A percentile compares a stretch with the other conserved stretches of the same genome.
Evolutionary conservation across 2,329 filamentous ascomycete genomes (phyloP).

Genomic region (Lecanicillium sp.): DNA sequence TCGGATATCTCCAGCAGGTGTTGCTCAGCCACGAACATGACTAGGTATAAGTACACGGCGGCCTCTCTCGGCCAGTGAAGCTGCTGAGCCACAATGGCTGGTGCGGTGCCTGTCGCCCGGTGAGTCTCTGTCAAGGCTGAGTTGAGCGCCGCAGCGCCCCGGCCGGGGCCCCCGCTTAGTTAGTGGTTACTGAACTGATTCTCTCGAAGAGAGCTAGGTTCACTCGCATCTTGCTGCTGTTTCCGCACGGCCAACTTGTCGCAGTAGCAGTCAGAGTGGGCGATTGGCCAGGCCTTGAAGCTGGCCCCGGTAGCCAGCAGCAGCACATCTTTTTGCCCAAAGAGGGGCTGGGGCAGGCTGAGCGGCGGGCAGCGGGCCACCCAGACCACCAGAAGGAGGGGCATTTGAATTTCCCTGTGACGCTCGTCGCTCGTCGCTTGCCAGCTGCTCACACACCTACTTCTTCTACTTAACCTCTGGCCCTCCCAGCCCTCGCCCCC

Average conservation of each 20-base stretch:
- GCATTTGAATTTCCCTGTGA: conserved; percentile 8
- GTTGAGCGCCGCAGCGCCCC: too few relatives aligned
- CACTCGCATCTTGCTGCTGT: too few relatives aligned
- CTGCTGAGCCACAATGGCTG: conserved; percentile 1
- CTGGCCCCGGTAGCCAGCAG: background rate
- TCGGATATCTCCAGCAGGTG: background rate
- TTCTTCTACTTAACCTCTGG: background rate
- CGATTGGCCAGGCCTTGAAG: too few relatives aligned
- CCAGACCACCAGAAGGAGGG: conserved; percentile 8
- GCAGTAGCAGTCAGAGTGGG: too few relatives aligned
- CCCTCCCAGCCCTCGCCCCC: background rate
- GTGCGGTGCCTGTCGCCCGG: too few relatives aligned
- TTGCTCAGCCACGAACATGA: background rate
- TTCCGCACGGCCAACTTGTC: too few relatives aligned
- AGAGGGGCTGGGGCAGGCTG: background rate
- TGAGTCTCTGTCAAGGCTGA: too few relatives aligned
- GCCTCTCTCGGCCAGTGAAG: background rate
- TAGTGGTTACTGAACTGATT: too few relatives aligned
- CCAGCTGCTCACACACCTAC: too few relatives aligned
- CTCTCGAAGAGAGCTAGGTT: too few relatives aligned
- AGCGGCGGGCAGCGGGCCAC: conserved; percentile 5
- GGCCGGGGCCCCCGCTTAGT: too few relatives aligned
- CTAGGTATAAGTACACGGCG: background rate
- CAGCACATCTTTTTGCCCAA: background rate
- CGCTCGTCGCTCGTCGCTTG: background rate